These are phyloP conservation scores for Leccinum olivaceopallidum DNA, from an alignment of 768 basidiomycete genomes.

Conservation along the genomic window DNA sequence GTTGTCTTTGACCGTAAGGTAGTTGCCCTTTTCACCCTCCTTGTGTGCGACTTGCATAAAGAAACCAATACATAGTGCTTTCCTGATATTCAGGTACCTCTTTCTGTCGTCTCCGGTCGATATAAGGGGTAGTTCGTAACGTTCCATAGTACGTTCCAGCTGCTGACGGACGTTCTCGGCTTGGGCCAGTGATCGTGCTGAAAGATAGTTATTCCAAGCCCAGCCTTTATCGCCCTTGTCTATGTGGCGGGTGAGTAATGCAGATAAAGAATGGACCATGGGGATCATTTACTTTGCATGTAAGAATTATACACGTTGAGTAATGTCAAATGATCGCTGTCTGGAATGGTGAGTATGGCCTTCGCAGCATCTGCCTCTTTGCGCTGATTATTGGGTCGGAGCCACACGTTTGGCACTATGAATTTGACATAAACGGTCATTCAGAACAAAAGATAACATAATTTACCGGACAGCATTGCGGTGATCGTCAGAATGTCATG, in stretches of 20 bases:
- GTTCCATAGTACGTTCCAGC: constrained; percentile 89
- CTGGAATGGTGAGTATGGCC: constrained; percentile 82
- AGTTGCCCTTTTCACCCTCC: constrained; percentile 86
- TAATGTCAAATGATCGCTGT: constrained; percentile 94
- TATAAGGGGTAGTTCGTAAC: constrained; percentile 76
- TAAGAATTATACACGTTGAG: constrained; percentile 97
- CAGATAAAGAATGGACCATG: not conserved
- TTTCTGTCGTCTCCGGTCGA: constrained; percentile 68
- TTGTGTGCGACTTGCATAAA: constrained; percentile 99
- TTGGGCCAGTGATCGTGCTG: constrained; percentile 77
- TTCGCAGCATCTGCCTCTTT: constrained; percentile 95
- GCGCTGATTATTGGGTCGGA: constrained; percentile 83
- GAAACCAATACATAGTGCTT: constrained; percentile 87
- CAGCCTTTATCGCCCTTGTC: constrained; percentile 81
- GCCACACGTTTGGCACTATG: constrained; percentile 86
- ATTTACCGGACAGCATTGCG: constrained; percentile 90
- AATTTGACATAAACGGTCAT: not conserved
- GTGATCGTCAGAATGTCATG: constrained; percentile 95
- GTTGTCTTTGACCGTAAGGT: constrained; percentile 93
- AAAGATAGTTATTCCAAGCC: constrained; percentile 91
- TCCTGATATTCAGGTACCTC: constrained; percentile 72
- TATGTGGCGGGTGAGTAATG: constrained; percentile 26
- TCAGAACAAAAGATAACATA: no score
- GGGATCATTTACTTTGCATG: constrained; percentile 63
- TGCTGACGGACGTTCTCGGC: constrained; percentile 94